phyloP scores from a whole-genome alignment of 192 early-diverging fungal species.

The Coemansia sp. region DNA sequence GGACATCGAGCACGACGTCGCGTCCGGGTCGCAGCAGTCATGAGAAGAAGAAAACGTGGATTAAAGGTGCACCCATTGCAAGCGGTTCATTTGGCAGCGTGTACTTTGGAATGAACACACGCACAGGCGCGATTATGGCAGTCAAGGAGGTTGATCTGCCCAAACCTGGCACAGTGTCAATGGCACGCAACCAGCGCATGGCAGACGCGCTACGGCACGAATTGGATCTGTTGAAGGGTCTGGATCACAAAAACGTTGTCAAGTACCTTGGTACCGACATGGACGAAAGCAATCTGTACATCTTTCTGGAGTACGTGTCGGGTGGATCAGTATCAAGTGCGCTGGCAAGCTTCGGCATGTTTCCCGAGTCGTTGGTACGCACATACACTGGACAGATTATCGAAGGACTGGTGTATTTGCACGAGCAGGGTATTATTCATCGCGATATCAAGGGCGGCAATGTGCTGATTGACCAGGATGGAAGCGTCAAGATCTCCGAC shows the following conservation, averaged over 20 bases:
- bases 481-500: constrained; percentile 95
- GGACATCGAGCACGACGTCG: constrained; percentile 22
- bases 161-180: constrained; percentile 64
- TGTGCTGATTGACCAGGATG: constrained; percentile 85
- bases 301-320: constrained; percentile 97
- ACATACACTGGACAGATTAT: constrained; percentile 89
- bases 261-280: constrained; percentile 89
- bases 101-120: constrained; percentile 84
- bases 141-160: constrained; percentile 93
- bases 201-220: constrained; percentile 86
- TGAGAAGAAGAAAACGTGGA: constrained; percentile 65
- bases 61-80: constrained; percentile 87
- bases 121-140: constrained; percentile 91
- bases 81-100: constrained; percentile 96
- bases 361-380: constrained; percentile 78
- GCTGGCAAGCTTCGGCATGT: constrained; percentile 82
- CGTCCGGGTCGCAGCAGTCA: constrained; percentile 3
- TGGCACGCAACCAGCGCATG: constrained; percentile 73
- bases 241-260: constrained; percentile 94
- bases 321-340: constrained; percentile 91
- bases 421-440: constrained; percentile 93
- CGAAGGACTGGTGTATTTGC: constrained; percentile 90
- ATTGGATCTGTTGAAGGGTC: constrained; percentile 84
- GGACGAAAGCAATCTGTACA: constrained; percentile 73
- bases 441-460: constrained; percentile 98